Evolutionary conservation across 768 basidiomycete species (phyloP).

Genomic region (Calvatia gigantea): DNA sequence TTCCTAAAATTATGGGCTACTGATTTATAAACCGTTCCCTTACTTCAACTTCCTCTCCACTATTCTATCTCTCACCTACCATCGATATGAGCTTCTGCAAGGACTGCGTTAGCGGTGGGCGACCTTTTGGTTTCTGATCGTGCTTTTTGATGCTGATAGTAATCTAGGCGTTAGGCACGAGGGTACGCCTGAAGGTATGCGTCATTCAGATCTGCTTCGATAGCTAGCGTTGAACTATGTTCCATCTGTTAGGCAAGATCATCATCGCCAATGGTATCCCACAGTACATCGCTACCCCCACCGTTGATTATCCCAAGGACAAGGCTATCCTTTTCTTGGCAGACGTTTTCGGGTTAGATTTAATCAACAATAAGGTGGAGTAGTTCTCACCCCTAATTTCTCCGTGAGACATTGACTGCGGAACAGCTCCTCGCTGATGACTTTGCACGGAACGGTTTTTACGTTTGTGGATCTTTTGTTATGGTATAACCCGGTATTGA

Average conservation of each 20-base stretch:
- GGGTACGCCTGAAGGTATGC: slow-evolving; percentile 41
- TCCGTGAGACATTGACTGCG: neutral
- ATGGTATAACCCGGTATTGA: neutral
- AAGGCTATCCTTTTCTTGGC: slow-evolving; percentile 54
- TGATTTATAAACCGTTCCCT: slow-evolving; percentile 2
- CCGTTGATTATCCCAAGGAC: slow-evolving; percentile 45
- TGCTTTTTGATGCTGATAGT: neutral
- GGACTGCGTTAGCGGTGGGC: slow-evolving; percentile 51
- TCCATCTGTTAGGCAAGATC: slow-evolving; percentile 35
- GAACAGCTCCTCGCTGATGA: slow-evolving; percentile 37
- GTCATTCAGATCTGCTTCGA: neutral
- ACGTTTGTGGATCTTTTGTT: slow-evolving; percentile 21
- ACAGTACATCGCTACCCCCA: slow-evolving; percentile 53
- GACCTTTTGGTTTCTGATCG: neutral
- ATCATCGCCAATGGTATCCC: slow-evolving; percentile 44
- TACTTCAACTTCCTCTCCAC: neutral
- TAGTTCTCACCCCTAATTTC: neutral
- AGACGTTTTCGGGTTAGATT: slow-evolving; percentile 48
- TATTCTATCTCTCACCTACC: neutral
- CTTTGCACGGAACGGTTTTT: slow-evolving; percentile 44
- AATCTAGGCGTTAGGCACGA: slow-evolving; percentile 46
- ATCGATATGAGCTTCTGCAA: slow-evolving; percentile 37
- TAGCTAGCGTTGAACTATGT: neutral
- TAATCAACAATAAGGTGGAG: slow-evolving; percentile 43
- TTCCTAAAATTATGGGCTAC: neutral